Evolutionary conservation across 2,329 filamentous ascomycete genomes (phyloP).

Genomic region (Pseudomassariella vexata): DNA sequence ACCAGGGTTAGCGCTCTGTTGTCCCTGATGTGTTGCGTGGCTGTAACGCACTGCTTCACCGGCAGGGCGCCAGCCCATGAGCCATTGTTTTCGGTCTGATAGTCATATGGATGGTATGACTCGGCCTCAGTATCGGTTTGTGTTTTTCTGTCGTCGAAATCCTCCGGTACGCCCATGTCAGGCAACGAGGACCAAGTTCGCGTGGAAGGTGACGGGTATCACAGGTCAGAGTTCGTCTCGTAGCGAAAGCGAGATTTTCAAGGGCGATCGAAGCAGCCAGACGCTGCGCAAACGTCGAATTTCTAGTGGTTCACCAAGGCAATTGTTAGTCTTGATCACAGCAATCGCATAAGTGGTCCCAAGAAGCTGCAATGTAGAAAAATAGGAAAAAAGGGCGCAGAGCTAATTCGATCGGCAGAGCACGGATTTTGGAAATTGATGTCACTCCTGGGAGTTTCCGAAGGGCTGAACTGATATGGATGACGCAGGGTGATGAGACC

Average conservation of each 20-base stretch:
- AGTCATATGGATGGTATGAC: slow-evolving; percentile 70
- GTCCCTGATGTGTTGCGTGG: neutral
- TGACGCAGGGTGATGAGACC: too few relatives aligned
- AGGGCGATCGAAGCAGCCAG: slow-evolving; percentile 8
- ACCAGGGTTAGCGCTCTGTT: neutral
- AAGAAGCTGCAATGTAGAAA: too few relatives aligned
- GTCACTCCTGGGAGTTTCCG: too few relatives aligned
- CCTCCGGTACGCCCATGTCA: slow-evolving; percentile 63
- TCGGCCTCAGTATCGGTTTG: slow-evolving; percentile 55
- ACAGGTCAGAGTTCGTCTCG: slow-evolving; percentile 12
- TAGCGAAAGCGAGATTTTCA: slow-evolving; percentile 5
- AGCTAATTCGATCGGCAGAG: too few relatives aligned
- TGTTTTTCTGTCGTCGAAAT: slow-evolving; percentile 64
- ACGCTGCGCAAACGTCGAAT: slow-evolving; percentile 8
- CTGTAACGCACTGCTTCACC: slow-evolving; percentile 71
- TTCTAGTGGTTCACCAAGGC: too few relatives aligned
- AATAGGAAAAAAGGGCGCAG: too few relatives aligned
- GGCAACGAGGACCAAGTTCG: slow-evolving; percentile 38
- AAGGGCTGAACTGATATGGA: too few relatives aligned
- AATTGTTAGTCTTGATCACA: too few relatives aligned
- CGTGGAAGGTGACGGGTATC: slow-evolving; percentile 10
- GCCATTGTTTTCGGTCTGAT: slow-evolving; percentile 76
- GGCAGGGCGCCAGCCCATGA: slow-evolving; percentile 94
- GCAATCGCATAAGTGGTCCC: too few relatives aligned
- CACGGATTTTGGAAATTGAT: too few relatives aligned